phyloP scores from a whole-genome alignment of 495 filamentous ascomycete genomes.

The Penicillium herquei region DNA sequence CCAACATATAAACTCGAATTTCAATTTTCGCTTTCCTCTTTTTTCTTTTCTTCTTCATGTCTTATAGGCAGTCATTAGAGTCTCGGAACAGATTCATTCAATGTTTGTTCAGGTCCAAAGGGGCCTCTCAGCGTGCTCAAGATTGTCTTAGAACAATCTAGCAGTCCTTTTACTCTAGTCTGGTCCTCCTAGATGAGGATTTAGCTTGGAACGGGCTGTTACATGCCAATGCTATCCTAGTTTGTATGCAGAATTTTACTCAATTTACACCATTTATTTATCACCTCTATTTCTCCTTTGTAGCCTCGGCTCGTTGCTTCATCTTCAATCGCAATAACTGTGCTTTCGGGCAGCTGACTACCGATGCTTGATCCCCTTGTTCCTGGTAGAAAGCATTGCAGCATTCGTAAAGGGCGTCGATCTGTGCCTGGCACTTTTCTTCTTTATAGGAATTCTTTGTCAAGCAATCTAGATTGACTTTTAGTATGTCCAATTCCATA shows the following conservation, averaged over 20 bases:
- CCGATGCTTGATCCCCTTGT: constrained; percentile 72
- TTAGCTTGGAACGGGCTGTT: constrained; percentile 51
- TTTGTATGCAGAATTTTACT: constrained; percentile 7
- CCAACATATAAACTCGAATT: constrained; percentile 18
- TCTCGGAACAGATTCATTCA: constrained; percentile 93
- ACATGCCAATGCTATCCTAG: constrained; percentile 31
- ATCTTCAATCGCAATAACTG: constrained; percentile 78
- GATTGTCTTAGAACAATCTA: constrained; percentile 87
- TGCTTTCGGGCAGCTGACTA: constrained; percentile 83
- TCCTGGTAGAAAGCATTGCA: constrained; percentile 85
- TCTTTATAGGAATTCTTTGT: constrained; percentile 84
- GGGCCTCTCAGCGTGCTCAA: constrained; percentile 95
- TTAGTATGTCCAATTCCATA: constrained; percentile 3
- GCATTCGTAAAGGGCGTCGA: constrained; percentile 94
- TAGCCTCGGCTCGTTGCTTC: constrained; percentile 67
- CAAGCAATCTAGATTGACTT: constrained; percentile 64
- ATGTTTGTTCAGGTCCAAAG: constrained; percentile 88
- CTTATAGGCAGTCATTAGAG: constrained; percentile 98
- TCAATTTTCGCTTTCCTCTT: constrained; percentile 15
- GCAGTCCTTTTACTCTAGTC: constrained; percentile 68
- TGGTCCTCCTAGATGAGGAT: constrained; percentile 52
- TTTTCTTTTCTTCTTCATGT: constrained; percentile 66
- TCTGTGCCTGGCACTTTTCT: constrained; percentile 72
- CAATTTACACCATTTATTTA: background rate
- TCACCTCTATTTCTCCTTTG: constrained; percentile 6